Evolutionary conservation across 2,329 filamentous ascomycete species (phyloP).

Genomic region (Exserohilum rostratum): DNA sequence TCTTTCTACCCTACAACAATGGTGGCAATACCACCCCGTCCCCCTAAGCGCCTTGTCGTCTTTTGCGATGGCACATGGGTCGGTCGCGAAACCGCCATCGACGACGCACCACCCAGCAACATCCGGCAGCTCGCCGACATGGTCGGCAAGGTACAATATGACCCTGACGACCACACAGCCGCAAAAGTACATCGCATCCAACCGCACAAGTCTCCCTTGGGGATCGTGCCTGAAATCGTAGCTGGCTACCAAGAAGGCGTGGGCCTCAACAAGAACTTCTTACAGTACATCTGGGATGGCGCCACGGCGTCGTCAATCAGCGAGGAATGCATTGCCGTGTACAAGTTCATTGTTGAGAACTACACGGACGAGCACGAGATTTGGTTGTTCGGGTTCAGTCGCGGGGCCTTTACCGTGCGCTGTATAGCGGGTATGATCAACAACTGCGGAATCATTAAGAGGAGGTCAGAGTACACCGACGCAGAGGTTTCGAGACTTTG

Average conservation of each 20-base stretch:
- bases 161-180: slow-evolving; percentile 10
- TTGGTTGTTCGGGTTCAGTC: slow-evolving; percentile 54
- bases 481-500: slow-evolving; percentile 33
- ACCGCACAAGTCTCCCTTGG: background rate
- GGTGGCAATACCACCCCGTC: slow-evolving; percentile 14
- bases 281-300: slow-evolving; percentile 47
- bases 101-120: slow-evolving; percentile 38
- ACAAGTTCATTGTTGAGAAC: slow-evolving; percentile 46
- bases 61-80: slow-evolving; percentile 49
- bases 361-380: slow-evolving; percentile 49
- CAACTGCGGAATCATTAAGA: slow-evolving; percentile 49
- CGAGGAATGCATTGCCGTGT: slow-evolving; percentile 43
- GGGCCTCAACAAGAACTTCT: slow-evolving; percentile 44
- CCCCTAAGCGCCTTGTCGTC: slow-evolving; percentile 35
- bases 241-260: slow-evolving; percentile 48
- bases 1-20: too few species aligned
- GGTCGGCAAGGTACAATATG: slow-evolving; percentile 36
- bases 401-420: slow-evolving; percentile 54
- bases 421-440: slow-evolving; percentile 54
- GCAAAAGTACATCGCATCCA: slow-evolving; percentile 33
- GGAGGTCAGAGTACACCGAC: slow-evolving; percentile 6
- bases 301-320: slow-evolving; percentile 45
- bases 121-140: slow-evolving; percentile 41
- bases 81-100: slow-evolving; percentile 40
- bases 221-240: slow-evolving; percentile 21